Conservation (phyloP, 805 yeast genomes). For the Blastobotrys robertii region DNA sequence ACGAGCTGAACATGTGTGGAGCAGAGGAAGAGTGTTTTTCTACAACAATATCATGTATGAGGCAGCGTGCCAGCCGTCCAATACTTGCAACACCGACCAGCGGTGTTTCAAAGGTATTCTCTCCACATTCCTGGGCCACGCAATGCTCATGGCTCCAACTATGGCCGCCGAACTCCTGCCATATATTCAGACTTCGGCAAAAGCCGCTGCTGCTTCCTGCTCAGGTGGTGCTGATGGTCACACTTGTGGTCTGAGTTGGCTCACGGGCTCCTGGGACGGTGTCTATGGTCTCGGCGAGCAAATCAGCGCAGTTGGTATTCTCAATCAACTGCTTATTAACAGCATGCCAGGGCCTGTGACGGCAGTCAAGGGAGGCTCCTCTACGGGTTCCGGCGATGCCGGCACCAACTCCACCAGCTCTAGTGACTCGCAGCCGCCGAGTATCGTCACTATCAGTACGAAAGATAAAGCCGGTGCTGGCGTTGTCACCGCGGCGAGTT, state of each 20-base stretch:
- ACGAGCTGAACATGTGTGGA: slow-evolving; percentile 41
- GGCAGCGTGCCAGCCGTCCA: slow-evolving; percentile 55
- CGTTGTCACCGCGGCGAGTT: slow-evolving; percentile 64
- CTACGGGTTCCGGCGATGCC: slow-evolving; percentile 57
- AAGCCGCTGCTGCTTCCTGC: slow-evolving; percentile 70
- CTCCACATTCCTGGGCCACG: slow-evolving; percentile 55
- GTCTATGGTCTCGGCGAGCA: slow-evolving; percentile 78
- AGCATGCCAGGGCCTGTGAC: slow-evolving; percentile 46
- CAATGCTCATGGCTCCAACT: slow-evolving; percentile 51
- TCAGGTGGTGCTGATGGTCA: slow-evolving; percentile 72
- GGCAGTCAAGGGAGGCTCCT: slow-evolving; percentile 55
- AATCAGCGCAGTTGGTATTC: slow-evolving; percentile 62
- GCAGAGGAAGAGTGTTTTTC: slow-evolving; percentile 37
- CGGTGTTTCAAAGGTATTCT: slow-evolving; percentile 65
- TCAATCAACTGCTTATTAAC: slow-evolving; percentile 34
- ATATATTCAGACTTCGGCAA: slow-evolving; percentile 43
- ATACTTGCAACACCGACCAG: slow-evolving; percentile 61
- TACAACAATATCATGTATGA: slow-evolving; percentile 51
- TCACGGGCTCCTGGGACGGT: slow-evolving; percentile 49
- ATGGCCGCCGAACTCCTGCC: slow-evolving; percentile 38
- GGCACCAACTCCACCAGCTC: slow-evolving; percentile 37
- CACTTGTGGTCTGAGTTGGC: slow-evolving; percentile 78
- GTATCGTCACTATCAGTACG: slow-evolving; percentile 34
- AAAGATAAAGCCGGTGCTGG: slow-evolving; percentile 89
- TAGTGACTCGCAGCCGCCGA: slow-evolving; percentile 14